Evolutionary conservation across 2,329 filamentous ascomycete genomes (phyloP).

Genomic region (Sporothrix humicola): DNA sequence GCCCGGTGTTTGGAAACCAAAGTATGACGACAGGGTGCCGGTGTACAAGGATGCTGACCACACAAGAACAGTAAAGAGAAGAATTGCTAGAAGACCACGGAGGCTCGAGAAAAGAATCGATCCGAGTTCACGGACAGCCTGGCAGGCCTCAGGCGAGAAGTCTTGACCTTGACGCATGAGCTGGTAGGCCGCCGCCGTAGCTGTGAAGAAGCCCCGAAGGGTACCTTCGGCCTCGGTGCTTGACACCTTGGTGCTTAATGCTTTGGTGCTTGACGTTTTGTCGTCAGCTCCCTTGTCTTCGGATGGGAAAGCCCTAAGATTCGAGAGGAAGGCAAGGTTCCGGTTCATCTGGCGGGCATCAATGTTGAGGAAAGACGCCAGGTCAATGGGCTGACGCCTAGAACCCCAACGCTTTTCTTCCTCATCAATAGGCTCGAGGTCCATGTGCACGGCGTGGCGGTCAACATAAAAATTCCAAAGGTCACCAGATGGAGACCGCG

Average conservation of each 20-base stretch:
- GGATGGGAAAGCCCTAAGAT: slow-evolving; percentile 41
- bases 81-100: not conserved
- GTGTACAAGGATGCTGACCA: not conserved
- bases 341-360: slow-evolving; percentile 60
- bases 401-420: slow-evolving; percentile 45
- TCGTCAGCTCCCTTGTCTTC: not conserved
- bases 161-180: too few species aligned
- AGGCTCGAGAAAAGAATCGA: not conserved
- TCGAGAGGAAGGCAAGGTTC: slow-evolving; percentile 57
- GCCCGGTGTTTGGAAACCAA: not conserved
- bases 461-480: slow-evolving; percentile 48
- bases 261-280: not conserved
- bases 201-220: not conserved
- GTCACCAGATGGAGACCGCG: slow-evolving; percentile 42
- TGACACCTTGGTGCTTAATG: not conserved
- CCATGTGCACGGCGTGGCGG: slow-evolving; percentile 54
- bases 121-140: not conserved
- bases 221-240: not conserved
- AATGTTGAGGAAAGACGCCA: slow-evolving; percentile 56
- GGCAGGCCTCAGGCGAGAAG: not conserved
- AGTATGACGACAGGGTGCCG: not conserved
- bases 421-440: slow-evolving; percentile 51
- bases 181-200: not conserved
- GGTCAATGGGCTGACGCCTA: slow-evolving; percentile 55
- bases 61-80: not conserved